Percentiles rank a stretch among this genome's conserved stretches.
Evolutionary conservation across 371 early-diverging fungal species (phyloP).

Genomic region (Circinella minor): DNA sequence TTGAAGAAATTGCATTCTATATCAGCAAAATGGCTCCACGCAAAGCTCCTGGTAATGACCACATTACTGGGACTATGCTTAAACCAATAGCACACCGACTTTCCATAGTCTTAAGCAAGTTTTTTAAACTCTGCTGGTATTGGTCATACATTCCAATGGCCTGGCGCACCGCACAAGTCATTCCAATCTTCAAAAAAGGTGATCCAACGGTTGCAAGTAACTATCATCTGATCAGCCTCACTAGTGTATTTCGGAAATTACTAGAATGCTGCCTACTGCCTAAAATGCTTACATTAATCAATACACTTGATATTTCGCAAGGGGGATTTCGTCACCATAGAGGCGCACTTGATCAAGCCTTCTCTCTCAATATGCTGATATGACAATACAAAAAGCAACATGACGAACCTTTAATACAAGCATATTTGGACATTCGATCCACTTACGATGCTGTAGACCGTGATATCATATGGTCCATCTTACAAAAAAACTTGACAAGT

Average conservation of each 20-base stretch:
- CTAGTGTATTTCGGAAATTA: slow-evolving; percentile 20
- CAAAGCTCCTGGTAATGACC: slow-evolving; percentile 32
- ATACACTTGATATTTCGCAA: slow-evolving; percentile 25
- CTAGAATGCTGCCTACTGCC: slow-evolving; percentile 20
- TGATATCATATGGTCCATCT: slow-evolving; percentile 17
- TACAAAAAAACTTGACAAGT: not conserved
- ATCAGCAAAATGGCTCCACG: slow-evolving; percentile 6
- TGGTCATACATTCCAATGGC: slow-evolving; percentile 23
- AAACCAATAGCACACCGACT: slow-evolving; percentile 14
- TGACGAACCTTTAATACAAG: slow-evolving; percentile 8
- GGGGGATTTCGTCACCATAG: slow-evolving; percentile 25
- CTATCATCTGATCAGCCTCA: slow-evolving; percentile 26
- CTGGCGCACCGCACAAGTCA: slow-evolving; percentile 32
- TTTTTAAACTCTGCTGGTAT: slow-evolving; percentile 28
- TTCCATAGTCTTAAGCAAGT: not conserved
- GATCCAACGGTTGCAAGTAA: slow-evolving; percentile 15
- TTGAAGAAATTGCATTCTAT: not conserved
- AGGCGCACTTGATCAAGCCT: slow-evolving; percentile 29
- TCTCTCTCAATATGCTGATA: slow-evolving; percentile 21
- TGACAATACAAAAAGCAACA: not conserved
- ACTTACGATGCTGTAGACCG: slow-evolving; percentile 26
- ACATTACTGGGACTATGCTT: slow-evolving; percentile 32
- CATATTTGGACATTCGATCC: slow-evolving; percentile 32
- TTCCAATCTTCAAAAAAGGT: slow-evolving; percentile 33
- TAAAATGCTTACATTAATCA: not conserved